Percentiles rank a stretch among this genome's conserved stretches.
Conservation (phyloP, 2,329 filamentous ascomycete species). For the Xylaria sp. region DNA sequence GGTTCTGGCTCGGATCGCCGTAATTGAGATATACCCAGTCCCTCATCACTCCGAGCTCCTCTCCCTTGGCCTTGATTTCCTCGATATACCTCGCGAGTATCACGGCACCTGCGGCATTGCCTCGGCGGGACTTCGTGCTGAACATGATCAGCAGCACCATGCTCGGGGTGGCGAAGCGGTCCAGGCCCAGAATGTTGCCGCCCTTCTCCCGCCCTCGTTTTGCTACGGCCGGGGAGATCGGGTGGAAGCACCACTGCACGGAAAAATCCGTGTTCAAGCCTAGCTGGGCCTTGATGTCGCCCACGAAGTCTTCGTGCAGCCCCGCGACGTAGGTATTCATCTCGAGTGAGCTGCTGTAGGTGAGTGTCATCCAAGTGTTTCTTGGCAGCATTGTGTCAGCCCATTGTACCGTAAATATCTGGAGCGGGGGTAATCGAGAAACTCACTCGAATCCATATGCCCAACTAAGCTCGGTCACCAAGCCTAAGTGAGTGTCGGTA, state of each 20-base stretch:
- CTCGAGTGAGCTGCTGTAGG: background rate
- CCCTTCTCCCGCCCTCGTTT: background rate
- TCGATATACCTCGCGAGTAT: background rate
- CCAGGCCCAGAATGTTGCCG: background rate
- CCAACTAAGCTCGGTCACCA: background rate
- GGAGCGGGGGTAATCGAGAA: background rate
- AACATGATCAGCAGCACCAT: background rate
- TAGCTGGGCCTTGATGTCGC: background rate
- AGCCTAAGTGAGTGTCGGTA: background rate
- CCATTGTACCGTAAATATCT: no score
- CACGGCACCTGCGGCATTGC: background rate
- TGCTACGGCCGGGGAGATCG: background rate
- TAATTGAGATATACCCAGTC: slow-evolving; percentile 44
- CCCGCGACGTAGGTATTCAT: background rate
- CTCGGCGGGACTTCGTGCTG: background rate
- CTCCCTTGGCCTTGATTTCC: background rate
- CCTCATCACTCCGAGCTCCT: slow-evolving; percentile 25
- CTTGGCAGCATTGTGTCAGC: background rate
- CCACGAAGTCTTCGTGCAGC: background rate
- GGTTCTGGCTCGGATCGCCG: slow-evolving; percentile 37
- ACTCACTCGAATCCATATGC: background rate
- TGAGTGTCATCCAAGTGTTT: background rate
- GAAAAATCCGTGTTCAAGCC: background rate
- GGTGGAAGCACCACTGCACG: background rate
- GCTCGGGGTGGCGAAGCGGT: background rate